Conservation (phyloP, 164 flowering plant genomes). For the Magnolia officinalis region DNA sequence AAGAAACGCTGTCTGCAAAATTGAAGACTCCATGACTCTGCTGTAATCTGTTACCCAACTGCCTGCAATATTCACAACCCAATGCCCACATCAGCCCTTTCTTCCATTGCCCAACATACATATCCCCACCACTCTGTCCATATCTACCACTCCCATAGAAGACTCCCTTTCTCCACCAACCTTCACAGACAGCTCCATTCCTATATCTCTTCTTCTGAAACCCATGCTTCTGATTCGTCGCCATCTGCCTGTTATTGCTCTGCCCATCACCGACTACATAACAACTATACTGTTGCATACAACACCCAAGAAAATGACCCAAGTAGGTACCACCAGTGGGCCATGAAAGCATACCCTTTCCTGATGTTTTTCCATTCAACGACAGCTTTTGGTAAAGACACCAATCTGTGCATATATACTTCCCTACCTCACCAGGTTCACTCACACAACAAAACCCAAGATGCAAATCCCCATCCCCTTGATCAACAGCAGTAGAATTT, state of each 20-base stretch:
- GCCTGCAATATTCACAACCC: neutral
- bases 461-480: conserved; percentile 2
- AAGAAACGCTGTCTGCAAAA: neutral
- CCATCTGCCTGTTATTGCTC: neutral
- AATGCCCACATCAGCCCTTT: neutral
- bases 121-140: too few species aligned
- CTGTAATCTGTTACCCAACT: neutral
- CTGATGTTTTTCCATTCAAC: conserved; percentile 2
- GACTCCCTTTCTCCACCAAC: neutral
- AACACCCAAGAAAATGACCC: neutral
- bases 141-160: neutral
- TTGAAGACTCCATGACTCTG: neutral
- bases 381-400: conserved; percentile 1
- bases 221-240: neutral
- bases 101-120: neutral
- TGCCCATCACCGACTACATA: neutral
- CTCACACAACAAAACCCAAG: neutral
- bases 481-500: too few species aligned
- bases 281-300: neutral
- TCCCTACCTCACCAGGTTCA: neutral
- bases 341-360: neutral
- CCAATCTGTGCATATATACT: neutral
- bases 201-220: neutral
- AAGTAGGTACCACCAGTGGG: neutral
- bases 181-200: neutral